Conservation (phyloP, 2,329 filamentous ascomycete genomes). For the Venturia oleaginea region DNA sequence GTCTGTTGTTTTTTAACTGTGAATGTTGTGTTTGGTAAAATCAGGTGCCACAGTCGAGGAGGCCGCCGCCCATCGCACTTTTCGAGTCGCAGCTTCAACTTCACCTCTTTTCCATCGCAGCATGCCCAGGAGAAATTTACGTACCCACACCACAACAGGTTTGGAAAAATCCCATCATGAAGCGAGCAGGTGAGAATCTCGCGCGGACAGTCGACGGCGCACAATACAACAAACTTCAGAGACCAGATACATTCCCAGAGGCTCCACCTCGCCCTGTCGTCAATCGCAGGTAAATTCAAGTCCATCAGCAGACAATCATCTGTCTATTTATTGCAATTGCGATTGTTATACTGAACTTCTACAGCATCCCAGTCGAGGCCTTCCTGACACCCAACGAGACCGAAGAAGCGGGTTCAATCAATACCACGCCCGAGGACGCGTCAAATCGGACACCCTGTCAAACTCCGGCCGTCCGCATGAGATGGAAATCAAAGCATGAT, state of each 20-base stretch:
- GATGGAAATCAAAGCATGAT: constrained; percentile 2
- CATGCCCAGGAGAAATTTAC: neutral
- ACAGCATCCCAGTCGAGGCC: constrained; percentile 11
- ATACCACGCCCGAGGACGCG: neutral
- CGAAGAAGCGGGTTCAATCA: neutral
- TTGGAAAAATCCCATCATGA: neutral
- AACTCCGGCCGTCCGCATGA: neutral
- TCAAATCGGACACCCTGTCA: neutral
- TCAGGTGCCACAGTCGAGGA: neutral
- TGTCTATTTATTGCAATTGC: neutral
- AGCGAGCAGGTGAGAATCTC: constrained; percentile 7
- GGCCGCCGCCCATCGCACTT: neutral
- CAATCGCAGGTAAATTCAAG: constrained; percentile 13
- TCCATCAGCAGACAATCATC: constrained; percentile 1
- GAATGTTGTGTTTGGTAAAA: neutral
- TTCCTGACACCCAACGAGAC: neutral
- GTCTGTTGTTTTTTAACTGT: neutral
- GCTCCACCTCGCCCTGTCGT: constrained; percentile 14
- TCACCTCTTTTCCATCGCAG: neutral
- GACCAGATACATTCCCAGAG: constrained; percentile 23
- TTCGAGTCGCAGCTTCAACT: neutral
- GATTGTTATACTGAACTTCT: neutral
- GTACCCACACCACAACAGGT: neutral
- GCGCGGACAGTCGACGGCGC: constrained; percentile 25
- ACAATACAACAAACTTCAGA: constrained; percentile 28